Evolutionary conservation across 495 filamentous ascomycete genomes (phyloP), one percentile per base, ranked within the genome.

Genomic region (Extremus antarcticus): DNA sequence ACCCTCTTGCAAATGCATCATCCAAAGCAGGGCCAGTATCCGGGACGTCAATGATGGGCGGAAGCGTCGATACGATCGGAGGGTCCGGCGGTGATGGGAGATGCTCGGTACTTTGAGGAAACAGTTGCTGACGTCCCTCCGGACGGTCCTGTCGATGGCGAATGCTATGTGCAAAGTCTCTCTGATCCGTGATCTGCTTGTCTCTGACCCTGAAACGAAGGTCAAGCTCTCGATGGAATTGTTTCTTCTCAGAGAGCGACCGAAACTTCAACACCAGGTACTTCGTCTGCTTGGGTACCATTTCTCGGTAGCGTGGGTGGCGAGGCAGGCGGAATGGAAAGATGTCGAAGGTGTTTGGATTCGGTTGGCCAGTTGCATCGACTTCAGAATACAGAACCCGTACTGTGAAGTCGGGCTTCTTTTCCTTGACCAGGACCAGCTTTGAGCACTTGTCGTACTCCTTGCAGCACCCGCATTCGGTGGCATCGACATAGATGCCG

Each of bases 401-500:
- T 17, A 49, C 46, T 21, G 20, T 29, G 10, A 49, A 29, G 10
- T 4, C 3, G 4, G 8, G 16, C 24, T 21, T 16, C 9, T 7
- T n/a, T n/a, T 45, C 41, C 41, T 45, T 45, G 19, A 45, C 15
- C 10, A 51, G 49, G 25, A 51, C 49, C 13, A 51, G 49, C 19
- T 51, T 51, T 3, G 49, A 51, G 49, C 49, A 51, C 25, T 11
- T 16, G 3, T 51, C 49, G 32, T 51, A 51, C 3, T 53, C 39
- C 16, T 24, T 11, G 51, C 39, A 45, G 23, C 39, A 53, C 7
- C 32, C 19, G 23, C 51, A 45, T 29, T 53, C 51, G 2, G n/a
- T 53, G n/a, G 51, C 16, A 10, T 45, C 35, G 24, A 53, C 25
- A 25, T 29, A 22, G 29, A 53, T 43, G n/a, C 39, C 39, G 3